Base-by-base conservation (phyloP, 139 green algal species). In the Coccomyxa sp. region DNA sequence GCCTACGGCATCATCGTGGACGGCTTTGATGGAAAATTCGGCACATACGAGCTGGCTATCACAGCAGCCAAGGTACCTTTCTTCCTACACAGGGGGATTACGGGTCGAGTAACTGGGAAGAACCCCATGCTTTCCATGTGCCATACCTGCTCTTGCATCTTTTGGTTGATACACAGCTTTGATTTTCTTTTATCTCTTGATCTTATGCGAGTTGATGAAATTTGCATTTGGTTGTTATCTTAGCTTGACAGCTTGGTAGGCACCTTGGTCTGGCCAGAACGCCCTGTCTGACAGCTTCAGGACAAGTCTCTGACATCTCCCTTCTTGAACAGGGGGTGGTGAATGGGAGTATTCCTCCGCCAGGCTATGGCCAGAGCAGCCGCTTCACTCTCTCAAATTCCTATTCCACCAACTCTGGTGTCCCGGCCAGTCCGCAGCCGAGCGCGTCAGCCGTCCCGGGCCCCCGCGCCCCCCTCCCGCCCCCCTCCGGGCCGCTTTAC, bases 1-100 rank as follows among this genome's bases (percentile, higher is more conserved):
- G 84, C 78, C 0, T 91, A 91, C 79, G 84, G 59, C 60, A 86
- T 91, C 60, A 79, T 91, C 9, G 84, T 91, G 13, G 88, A 91
- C 14, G 86, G 88, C 60, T 83, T 85, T 13, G 71, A 45, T 60
- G 85, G 88, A 32, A 67, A 81, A 4, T 88, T 85, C 77, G 88
- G 88, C 11, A 32, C n/a, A n/a, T 89, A 86, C 76, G 67, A 79
- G 30, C 80, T 91, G 21, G 76, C 67, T 63, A 81, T 89, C 30
- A 82, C 79, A 25, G 82, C 85, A 32, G 38, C 63, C 9, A 21
- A 82, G 76, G 82, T 79, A 67, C 71, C 21, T 27, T 23, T 74
- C 21, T 74, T 51, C 7, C 38, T 7, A 7, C 7, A 51, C 7
- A 51, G 7, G 7, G 38, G 3, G 38, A 51, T 51, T 7, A 51